Evolutionary conservation across 805 yeast species (phyloP).

Genomic region (Wickerhamiella cacticola): DNA sequence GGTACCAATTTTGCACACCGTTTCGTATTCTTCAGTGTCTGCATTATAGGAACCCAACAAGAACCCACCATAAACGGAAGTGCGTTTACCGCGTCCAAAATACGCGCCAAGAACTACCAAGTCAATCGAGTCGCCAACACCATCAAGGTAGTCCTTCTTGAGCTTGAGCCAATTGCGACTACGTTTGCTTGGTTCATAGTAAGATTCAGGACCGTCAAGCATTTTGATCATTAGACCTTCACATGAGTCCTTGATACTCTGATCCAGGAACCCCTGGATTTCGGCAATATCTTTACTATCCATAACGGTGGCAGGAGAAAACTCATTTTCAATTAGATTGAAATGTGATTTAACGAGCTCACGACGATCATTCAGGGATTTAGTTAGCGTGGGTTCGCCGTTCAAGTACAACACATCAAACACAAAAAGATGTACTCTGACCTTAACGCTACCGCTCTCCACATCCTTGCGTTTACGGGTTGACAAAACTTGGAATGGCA

Average conservation of each 20-base stretch:
- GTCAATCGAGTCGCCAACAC: conserved; percentile 92
- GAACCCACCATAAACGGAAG: conserved; percentile 92
- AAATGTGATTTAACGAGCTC: conserved; percentile 45
- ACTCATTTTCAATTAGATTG: conserved; percentile 56
- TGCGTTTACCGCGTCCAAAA: conserved; percentile 85
- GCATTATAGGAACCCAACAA: conserved; percentile 79
- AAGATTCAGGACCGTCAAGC: conserved; percentile 66
- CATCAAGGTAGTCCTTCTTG: conserved; percentile 88
- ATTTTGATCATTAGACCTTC: conserved; percentile 96
- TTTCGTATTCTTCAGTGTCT: conserved; percentile 85
- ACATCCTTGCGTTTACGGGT: conserved; percentile 94
- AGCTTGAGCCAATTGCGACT: conserved; percentile 91
- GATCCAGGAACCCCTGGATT: conserved; percentile 73
- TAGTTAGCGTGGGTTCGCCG: conserved; percentile 55
- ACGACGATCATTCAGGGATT: conserved; percentile 61
- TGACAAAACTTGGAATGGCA: conserved; percentile 87
- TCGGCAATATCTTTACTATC: conserved; percentile 60
- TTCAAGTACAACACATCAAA: conserved; percentile 74
- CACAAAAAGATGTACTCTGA: conserved; percentile 82
- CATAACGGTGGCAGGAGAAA: conserved; percentile 64
- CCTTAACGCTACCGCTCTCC: conserved; percentile 73
- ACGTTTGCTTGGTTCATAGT: conserved; percentile 88
- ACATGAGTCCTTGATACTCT: conserved; percentile 77
- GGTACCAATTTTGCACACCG: conserved; percentile 94
- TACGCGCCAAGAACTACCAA: conserved; percentile 90